Base-by-base conservation (phyloP, 108 stramenopile species). In the Skeletonema menzelii region DNA sequence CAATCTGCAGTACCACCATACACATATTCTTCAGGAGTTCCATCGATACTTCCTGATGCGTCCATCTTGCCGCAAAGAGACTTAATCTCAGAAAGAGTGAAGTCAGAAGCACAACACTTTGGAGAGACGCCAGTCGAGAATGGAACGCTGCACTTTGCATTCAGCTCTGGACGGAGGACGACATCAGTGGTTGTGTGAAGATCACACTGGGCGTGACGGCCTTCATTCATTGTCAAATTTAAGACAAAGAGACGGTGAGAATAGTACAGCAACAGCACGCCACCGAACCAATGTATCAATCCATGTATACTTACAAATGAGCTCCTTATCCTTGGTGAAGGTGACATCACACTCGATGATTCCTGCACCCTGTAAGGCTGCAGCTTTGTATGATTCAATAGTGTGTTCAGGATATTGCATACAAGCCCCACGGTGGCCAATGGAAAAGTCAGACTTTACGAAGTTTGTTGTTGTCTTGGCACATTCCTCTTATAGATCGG, bases 341-440 rank as follows among this genome's bases (percentile, higher is more conserved):
- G 87, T 92, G 28, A 92, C 91, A 77, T 92, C 91, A 61, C 91
- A 92, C 67, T 92, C 91, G 28, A 92, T 79, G 53, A 92, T 79
- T 11, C 91, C 91, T 24, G 91, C 88, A 46, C 91, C 91, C 63
- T 64, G 59, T 1, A 78, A 4, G 4, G 76, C 72, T 13, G 80
- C 86, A 10, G 86, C 86, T 61, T 84, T 76, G 85, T 86, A 82
- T 12, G 64, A 67, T 38, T 77, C 76, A 27, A 70, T 4, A 8
- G 88, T 89, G 74, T 89, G 88, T 40, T 89, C 88, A 11, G 88
- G 88, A 56, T 69, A 85, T 49, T 78, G 75, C 77, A 90, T 60
- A 30, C 73, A 70, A n/a, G 91, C 91, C 46, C 91, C 91, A 31
- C 91, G 84, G 61, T 91, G 91, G 7, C 91, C 88, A 60, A 91